A percentile compares a stretch with the other conserved stretches of the same genome.
Evolutionary conservation across 495 filamentous ascomycete species (phyloP).

Genomic region (Penicillium pancosmium): DNA sequence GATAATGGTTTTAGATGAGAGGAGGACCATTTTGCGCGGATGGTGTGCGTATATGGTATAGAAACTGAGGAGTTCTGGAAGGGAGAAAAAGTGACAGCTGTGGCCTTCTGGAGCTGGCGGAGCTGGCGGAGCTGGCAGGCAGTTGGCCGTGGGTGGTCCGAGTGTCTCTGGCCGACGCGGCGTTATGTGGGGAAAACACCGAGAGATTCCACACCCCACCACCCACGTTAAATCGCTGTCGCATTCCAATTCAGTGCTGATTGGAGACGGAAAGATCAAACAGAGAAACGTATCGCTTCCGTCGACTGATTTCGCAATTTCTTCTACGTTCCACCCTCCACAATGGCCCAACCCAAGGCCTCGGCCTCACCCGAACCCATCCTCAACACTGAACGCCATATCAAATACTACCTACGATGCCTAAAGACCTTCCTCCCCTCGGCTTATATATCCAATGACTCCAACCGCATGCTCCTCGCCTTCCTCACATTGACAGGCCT

Average conservation of each 20-base stretch:
- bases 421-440: constrained; percentile 78
- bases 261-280: too few relatives aligned
- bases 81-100: neutral
- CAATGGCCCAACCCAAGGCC: constrained; percentile 25
- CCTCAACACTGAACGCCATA: constrained; percentile 72
- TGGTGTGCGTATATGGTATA: neutral
- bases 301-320: neutral
- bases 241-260: too few relatives aligned
- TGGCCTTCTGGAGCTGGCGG: constrained; percentile 7
- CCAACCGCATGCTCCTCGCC: constrained; percentile 83
- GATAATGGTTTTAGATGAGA: constrained; percentile 76
- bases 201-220: neutral
- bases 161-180: constrained; percentile 4
- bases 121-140: constrained; percentile 1
- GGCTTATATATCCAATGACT: constrained; percentile 83
- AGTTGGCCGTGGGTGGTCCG: constrained; percentile 14
- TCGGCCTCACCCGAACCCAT: constrained; percentile 21
- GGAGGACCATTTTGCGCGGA: constrained; percentile 64
- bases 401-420: constrained; percentile 92
- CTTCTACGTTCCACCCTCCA: neutral
- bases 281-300: too few relatives aligned
- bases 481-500: constrained; percentile 85
- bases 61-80: neutral
- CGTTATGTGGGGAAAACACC: neutral
- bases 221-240: neutral